Conservation (phyloP, 345 rosid species). For the Toxicodendron radicans region DNA sequence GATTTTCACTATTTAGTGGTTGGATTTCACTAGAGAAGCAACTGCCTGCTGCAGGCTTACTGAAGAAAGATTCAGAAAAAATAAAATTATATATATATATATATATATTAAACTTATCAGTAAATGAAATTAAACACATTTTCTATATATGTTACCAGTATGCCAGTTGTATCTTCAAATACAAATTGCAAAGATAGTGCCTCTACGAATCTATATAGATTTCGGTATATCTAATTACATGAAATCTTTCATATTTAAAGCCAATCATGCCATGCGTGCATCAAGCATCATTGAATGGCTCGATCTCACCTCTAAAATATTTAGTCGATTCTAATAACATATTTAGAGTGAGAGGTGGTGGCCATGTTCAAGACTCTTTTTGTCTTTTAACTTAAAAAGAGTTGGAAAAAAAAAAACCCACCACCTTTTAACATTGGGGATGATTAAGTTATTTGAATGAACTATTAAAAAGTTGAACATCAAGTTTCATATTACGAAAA, state of each 20-base stretch:
- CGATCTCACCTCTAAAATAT: no score
- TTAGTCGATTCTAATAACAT: no score
- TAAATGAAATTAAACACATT: no score
- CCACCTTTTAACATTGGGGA: no score
- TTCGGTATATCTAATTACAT: not conserved
- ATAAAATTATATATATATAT: no score
- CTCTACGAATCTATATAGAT: no score
- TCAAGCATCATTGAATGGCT: not conserved
- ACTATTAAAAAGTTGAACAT: not conserved
- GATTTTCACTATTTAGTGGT: not conserved
- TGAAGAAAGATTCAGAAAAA: not conserved
- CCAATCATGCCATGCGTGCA: not conserved
- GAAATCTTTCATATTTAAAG: not conserved
- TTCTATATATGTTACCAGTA: no score
- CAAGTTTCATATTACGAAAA: not conserved
- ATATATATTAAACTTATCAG: no score
- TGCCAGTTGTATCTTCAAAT: no score
- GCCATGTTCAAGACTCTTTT: not conserved
- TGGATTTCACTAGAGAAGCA: not conserved
- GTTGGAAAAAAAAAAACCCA: no score
- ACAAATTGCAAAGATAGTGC: no score
- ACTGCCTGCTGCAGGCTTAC: not conserved
- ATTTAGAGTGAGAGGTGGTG: not conserved
- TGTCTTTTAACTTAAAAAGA: not conserved
- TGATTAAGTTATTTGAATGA: no score